Evolutionary conservation across 805 yeast species (phyloP).

Genomic region (Kodamaea leandrae): DNA sequence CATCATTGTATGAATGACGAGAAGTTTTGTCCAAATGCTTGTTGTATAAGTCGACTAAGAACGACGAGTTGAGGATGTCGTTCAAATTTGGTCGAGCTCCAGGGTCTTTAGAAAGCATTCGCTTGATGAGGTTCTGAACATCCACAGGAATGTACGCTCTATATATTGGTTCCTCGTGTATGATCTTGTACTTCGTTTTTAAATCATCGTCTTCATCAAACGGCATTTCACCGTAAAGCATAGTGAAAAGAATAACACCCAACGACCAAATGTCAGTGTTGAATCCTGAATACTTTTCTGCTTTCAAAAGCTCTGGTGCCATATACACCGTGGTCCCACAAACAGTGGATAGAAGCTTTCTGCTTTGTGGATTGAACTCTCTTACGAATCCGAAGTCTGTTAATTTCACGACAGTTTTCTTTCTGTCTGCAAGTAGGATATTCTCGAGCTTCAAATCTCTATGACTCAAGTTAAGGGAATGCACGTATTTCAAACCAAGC

Average conservation of each 20-base stretch:
- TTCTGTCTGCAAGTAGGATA: slow-evolving; percentile 54
- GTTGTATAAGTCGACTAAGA: slow-evolving; percentile 33
- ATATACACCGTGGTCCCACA: slow-evolving; percentile 95
- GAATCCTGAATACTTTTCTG: slow-evolving; percentile 72
- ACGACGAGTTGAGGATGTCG: slow-evolving; percentile 36
- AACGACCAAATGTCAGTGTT: slow-evolving; percentile 89
- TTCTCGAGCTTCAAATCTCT: slow-evolving; percentile 85
- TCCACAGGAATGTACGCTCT: slow-evolving; percentile 47
- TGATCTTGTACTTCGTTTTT: slow-evolving; percentile 56
- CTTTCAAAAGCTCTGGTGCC: slow-evolving; percentile 87
- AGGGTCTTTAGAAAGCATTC: slow-evolving; percentile 66
- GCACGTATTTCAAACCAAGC: slow-evolving; percentile 70
- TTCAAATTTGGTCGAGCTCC: slow-evolving; percentile 50
- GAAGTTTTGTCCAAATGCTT: slow-evolving; percentile 20
- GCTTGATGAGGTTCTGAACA: slow-evolving; percentile 49
- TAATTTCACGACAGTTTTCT: slow-evolving; percentile 61
- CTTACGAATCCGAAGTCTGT: slow-evolving; percentile 95
- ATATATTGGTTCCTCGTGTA: slow-evolving; percentile 63
- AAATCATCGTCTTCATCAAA: slow-evolving; percentile 81
- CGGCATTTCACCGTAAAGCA: slow-evolving; percentile 85
- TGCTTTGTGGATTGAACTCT: slow-evolving; percentile 49
- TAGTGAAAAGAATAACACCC: slow-evolving; percentile 83
- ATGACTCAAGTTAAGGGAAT: slow-evolving; percentile 74
- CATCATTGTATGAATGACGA: slow-evolving; percentile 24
- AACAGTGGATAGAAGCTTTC: slow-evolving; percentile 66